A percentile compares a stretch with the other conserved stretches of the same genome.
These are phyloP conservation scores for Sclerotinia subarctica DNA, from an alignment of 2,329 filamentous ascomycete species.

Conservation along the genomic window DNA sequence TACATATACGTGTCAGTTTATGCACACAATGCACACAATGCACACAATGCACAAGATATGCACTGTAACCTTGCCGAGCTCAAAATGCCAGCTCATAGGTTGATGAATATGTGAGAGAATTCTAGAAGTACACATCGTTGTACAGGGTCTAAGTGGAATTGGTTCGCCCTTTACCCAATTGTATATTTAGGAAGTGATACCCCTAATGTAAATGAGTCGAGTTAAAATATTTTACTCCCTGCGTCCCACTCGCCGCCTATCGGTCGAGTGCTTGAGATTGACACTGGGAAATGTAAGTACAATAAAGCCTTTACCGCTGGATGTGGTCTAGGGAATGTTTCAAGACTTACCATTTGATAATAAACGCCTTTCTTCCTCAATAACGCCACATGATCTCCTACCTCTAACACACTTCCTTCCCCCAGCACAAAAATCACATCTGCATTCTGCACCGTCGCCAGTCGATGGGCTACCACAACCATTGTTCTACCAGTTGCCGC, in stretches of 20 bases:
- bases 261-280: conserved; percentile 28
- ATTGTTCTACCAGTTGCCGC: conserved; percentile 65
- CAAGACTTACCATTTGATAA: conserved; percentile 35
- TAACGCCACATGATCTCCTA: conserved; percentile 32
- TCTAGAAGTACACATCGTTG: conserved; percentile 10
- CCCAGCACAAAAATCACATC: conserved; percentile 37
- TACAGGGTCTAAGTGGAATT: conserved; percentile 5
- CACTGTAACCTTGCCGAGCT: conserved; percentile 17
- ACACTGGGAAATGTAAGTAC: conserved; percentile 24
- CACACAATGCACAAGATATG: conserved; percentile 18
- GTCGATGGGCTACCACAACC: conserved; percentile 72
- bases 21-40: conserved; percentile 18
- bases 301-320: background rate
- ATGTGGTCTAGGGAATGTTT: background rate
- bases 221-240: background rate
- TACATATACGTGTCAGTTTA: conserved; percentile 19
- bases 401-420: conserved; percentile 35
- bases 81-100: conserved; percentile 18
- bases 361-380: conserved; percentile 34
- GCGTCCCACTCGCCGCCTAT: conserved; percentile 11
- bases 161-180: background rate
- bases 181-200: background rate
- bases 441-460: conserved; percentile 75
- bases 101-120: conserved; percentile 2
- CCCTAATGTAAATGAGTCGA: background rate